Conservation (phyloP, 139 green algal genomes). For the Tetraselmis chui region DNA sequence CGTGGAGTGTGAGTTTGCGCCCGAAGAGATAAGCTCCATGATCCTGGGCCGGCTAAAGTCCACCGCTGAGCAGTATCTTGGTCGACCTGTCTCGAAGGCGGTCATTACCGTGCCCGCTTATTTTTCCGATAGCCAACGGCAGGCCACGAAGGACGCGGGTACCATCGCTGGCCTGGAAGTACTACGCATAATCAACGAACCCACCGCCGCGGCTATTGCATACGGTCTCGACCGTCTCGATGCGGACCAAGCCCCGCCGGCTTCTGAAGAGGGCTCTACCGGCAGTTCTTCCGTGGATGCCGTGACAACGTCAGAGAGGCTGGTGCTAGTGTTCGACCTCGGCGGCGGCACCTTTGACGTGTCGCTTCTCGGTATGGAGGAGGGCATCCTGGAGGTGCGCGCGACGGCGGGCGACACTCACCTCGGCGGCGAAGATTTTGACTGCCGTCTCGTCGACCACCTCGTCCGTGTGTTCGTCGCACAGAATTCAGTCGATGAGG, state of each 20-base stretch:
- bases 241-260: constrained; percentile 11
- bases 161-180: constrained; percentile 31
- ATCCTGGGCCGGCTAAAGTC: constrained; percentile 27
- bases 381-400: not conserved
- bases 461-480: not conserved
- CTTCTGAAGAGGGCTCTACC: not conserved
- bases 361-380: constrained; percentile 11
- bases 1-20: constrained; percentile 24
- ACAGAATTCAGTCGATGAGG: too few relatives aligned
- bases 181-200: constrained; percentile 2
- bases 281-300: constrained; percentile 25
- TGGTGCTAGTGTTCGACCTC: constrained; percentile 23
- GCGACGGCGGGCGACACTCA: not conserved
- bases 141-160: constrained; percentile 26
- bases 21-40: constrained; percentile 30
- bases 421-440: not conserved
- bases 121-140: constrained; percentile 19
- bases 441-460: not conserved
- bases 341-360: constrained; percentile 17
- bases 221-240: constrained; percentile 14
- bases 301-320: constrained; percentile 17
- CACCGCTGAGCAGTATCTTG: constrained; percentile 17
- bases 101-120: constrained; percentile 9
- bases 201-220: constrained; percentile 10
- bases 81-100: constrained; percentile 4